Evolutionary conservation across 352 stramenopile genomes (phyloP), one percentile per base, ranked within the genome.

Genomic region (Globisporangium acanthophoron): DNA sequence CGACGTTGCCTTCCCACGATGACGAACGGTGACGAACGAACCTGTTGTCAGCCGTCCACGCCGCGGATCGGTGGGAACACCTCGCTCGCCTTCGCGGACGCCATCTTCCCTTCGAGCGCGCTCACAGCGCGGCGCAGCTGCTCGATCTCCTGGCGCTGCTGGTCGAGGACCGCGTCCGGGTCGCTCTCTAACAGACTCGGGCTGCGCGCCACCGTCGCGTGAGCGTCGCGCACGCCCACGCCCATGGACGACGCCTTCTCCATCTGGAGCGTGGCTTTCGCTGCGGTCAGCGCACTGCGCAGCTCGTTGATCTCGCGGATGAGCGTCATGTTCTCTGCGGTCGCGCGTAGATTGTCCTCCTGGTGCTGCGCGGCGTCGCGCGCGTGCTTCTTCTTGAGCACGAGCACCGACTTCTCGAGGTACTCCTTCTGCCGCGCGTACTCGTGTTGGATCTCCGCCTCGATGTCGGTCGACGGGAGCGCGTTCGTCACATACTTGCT

Each of bases 261-360:
- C 71, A 88, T 92, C 62, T 92, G 83, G 59, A 92, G 67, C 43
- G 76, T 82, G n/a, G 72, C 78, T 53, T 96, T 96, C 8, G 86
- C 65, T 16, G 67, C 65, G 56, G 78, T 72, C 40, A 97, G 74
- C 20, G 86, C 71, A 3, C 71, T 73, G 15, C 93, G 87, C 37
- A 98, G 77, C 54, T 93, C 75, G 61, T 98, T 98, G 56, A 98
- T 96, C 71, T 98, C 93, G 24, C 85, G 84, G 37, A 96, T 97
- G 18, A 98, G 82, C 56, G 89, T 66, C 63, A 96, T 89, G 46
- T 94, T 96, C 64, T 98, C 90, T 2, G 80, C 76, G 7, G 75
- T 88, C 21, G 79, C 78, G 5, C 69, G 67, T 54, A 88, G 70
- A 24, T 86, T 85, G 18, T 85, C 78, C 5, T 70, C 65, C 58